These are phyloP conservation scores for Acephala macrosclerotiorum DNA, from an alignment of 2,329 filamentous ascomycete species.

Conservation along the genomic window DNA sequence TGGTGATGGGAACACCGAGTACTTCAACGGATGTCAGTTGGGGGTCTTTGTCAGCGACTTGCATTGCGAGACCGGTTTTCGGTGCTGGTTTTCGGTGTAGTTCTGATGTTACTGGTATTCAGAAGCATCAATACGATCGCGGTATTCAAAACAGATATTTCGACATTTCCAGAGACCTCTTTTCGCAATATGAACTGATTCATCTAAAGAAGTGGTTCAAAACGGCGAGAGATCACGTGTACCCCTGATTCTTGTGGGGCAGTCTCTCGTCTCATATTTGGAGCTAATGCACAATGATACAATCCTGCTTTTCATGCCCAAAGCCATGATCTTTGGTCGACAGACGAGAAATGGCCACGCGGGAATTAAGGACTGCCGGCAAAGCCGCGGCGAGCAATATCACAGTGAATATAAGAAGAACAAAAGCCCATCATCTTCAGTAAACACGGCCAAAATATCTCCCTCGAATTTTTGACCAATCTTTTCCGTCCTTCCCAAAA, in stretches of 20 bases:
- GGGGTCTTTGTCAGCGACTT: background rate
- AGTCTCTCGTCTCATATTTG: background rate
- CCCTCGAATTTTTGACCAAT: background rate
- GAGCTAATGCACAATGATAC: constrained; percentile 5
- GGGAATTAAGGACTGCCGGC: background rate
- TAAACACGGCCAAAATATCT: background rate
- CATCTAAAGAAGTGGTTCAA: background rate
- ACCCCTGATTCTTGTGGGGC: background rate
- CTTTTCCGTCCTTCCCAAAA: background rate
- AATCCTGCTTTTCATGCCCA: background rate
- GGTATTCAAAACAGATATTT: background rate
- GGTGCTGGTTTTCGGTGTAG: background rate
- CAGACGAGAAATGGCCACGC: constrained; percentile 4
- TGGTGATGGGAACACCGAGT: background rate
- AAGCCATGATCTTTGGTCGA: background rate
- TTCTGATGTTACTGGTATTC: background rate
- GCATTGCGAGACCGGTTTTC: background rate
- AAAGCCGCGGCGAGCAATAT: constrained; percentile 2
- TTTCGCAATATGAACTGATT: background rate
- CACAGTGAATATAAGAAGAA: background rate
- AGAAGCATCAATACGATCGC: background rate
- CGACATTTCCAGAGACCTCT: background rate
- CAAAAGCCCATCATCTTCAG: background rate
- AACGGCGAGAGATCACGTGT: background rate
- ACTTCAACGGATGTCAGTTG: background rate